These are phyloP conservation scores for Leccinum variicolor DNA, from an alignment of 768 basidiomycete genomes.

Conservation along the genomic window DNA sequence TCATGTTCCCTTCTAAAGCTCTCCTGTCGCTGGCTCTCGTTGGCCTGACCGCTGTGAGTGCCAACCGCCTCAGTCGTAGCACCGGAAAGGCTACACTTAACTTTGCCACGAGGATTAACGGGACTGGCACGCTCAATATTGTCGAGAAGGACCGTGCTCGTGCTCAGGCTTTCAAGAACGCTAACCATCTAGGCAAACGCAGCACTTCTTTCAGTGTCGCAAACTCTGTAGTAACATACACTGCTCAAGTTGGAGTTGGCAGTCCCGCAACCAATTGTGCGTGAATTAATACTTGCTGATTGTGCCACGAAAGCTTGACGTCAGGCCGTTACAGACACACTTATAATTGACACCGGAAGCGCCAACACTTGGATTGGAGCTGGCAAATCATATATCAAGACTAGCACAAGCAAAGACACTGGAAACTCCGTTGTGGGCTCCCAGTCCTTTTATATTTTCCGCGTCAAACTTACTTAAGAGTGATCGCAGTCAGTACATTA, in stretches of 20 bases:
- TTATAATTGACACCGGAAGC: constrained; percentile 27
- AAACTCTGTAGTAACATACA: constrained; percentile 24
- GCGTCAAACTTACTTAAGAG: neutral
- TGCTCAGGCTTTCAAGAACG: constrained; percentile 7
- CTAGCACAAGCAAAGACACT: constrained; percentile 26
- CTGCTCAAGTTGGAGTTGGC: constrained; percentile 24
- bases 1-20: constrained; percentile 15
- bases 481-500: neutral
- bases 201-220: constrained; percentile 6
- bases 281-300: neutral
- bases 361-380: constrained; percentile 28
- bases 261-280: constrained; percentile 15
- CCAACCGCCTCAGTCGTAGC: constrained; percentile 10
- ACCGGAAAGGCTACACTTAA: constrained; percentile 12
- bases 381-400: constrained; percentile 27
- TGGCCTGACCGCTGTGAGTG: constrained; percentile 10
- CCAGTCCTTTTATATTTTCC: neutral
- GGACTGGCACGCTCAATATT: constrained; percentile 8
- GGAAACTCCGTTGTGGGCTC: constrained; percentile 8
- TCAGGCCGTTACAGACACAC: constrained; percentile 17
- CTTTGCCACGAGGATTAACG: constrained; percentile 15
- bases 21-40: constrained; percentile 15
- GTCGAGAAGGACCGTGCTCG: constrained; percentile 4
- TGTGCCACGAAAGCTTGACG: too few relatives aligned
- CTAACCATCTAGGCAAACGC: constrained; percentile 24